A percentile compares a stretch with the other conserved stretches of the same genome.
Conservation (phyloP, 345 rosid genomes). For the Aurinia saxatilis region DNA sequence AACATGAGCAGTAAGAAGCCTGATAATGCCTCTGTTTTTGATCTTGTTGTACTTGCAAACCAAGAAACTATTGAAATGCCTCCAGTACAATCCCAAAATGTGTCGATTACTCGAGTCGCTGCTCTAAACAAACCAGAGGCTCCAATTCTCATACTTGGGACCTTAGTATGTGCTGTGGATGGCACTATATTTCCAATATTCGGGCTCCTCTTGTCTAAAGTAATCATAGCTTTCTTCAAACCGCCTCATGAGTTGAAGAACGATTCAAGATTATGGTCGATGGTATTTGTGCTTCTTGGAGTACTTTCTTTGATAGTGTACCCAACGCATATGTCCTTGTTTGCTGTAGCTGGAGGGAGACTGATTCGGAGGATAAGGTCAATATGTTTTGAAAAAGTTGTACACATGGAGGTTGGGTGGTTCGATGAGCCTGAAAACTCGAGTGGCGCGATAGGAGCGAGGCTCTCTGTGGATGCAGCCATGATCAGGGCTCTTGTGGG, state of each 20-base stretch:
- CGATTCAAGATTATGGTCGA: slow-evolving; percentile 47
- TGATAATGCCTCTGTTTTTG: slow-evolving; percentile 14
- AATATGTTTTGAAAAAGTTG: slow-evolving; percentile 57
- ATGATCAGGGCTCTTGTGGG: slow-evolving; percentile 45
- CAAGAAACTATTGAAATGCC: slow-evolving; percentile 1
- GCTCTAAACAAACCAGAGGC: slow-evolving; percentile 62
- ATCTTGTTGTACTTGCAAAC: slow-evolving; percentile 21
- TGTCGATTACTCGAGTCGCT: slow-evolving; percentile 44
- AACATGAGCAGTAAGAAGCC: slow-evolving; percentile 25
- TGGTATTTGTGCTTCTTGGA: slow-evolving; percentile 44
- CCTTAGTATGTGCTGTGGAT: slow-evolving; percentile 31
- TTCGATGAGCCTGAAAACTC: slow-evolving; percentile 60
- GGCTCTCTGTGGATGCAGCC: slow-evolving; percentile 72
- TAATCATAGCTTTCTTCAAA: slow-evolving; percentile 43
- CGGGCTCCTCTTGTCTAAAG: slow-evolving; percentile 40
- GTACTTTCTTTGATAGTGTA: slow-evolving; percentile 28
- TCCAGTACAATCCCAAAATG: slow-evolving; percentile 13
- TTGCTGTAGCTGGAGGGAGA: slow-evolving; percentile 54
- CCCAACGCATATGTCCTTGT: slow-evolving; percentile 42
- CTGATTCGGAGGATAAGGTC: slow-evolving; percentile 45
- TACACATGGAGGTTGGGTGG: slow-evolving; percentile 70
- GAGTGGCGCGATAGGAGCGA: slow-evolving; percentile 59
- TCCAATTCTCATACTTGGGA: slow-evolving; percentile 42
- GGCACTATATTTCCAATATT: slow-evolving; percentile 48
- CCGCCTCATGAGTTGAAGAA: slow-evolving; percentile 38